Evolutionary conservation across 2,329 filamentous ascomycete genomes (phyloP).

Genomic region (Huntiella abstrusa): DNA sequence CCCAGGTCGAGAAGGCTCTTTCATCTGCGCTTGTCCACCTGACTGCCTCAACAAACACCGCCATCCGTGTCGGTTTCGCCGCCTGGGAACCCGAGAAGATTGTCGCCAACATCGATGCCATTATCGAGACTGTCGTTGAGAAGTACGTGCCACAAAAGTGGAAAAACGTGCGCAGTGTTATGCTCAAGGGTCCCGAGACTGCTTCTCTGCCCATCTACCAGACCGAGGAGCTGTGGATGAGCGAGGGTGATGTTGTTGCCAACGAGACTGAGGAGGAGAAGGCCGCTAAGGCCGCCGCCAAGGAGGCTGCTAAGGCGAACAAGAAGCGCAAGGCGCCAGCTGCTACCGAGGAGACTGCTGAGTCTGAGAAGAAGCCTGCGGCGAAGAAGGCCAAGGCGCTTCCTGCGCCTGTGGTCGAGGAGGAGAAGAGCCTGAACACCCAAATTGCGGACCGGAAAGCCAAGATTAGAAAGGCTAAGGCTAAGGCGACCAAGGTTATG

Average conservation of each 20-base stretch:
- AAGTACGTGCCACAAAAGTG: slow-evolving; percentile 74
- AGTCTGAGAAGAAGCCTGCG: slow-evolving; percentile 16
- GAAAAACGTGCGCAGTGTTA: slow-evolving; percentile 66
- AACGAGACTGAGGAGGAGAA: slow-evolving; percentile 31
- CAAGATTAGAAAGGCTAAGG: slow-evolving; percentile 39
- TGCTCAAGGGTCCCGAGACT: slow-evolving; percentile 81
- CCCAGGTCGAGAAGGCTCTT: slow-evolving; percentile 64
- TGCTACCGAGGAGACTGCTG: slow-evolving; percentile 12
- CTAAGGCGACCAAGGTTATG: slow-evolving; percentile 10
- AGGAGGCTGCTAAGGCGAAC: slow-evolving; percentile 30
- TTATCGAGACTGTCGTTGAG: slow-evolving; percentile 49
- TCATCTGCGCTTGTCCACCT: slow-evolving; percentile 64
- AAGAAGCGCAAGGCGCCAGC: slow-evolving; percentile 32
- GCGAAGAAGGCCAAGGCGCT: slow-evolving; percentile 27
- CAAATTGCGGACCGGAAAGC: slow-evolving; percentile 41
- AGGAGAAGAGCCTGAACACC: slow-evolving; percentile 35
- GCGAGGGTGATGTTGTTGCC: slow-evolving; percentile 55
- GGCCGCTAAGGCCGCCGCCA: slow-evolving; percentile 23
- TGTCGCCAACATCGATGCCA: slow-evolving; percentile 60
- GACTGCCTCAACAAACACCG: slow-evolving; percentile 57
- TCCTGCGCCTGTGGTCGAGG: slow-evolving; percentile 14
- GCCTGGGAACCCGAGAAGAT: slow-evolving; percentile 58
- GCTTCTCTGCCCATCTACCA: slow-evolving; percentile 87
- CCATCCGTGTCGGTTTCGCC: slow-evolving; percentile 61
- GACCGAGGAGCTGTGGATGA: slow-evolving; percentile 77